Base-by-base conservation (phyloP, 176 grass and related monocot genomes). In the Pharus latifolius region DNA sequence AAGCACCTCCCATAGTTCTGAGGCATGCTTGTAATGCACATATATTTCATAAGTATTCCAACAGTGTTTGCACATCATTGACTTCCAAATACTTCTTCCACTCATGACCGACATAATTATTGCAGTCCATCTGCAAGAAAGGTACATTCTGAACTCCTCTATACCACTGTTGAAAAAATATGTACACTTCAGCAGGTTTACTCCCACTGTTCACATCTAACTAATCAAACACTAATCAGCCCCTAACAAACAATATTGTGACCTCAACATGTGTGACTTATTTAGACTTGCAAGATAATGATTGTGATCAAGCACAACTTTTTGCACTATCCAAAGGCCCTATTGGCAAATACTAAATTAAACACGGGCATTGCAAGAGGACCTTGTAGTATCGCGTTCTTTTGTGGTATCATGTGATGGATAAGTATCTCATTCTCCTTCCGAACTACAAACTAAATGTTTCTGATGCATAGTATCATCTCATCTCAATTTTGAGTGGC, bases 41-140 rank as follows among this genome's bases (percentile, higher is more conserved):
- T n/a, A n/a, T n/a, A n/a, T n/a, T n/a, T n/a, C n/a, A n/a, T n/a
- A 77, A 33, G 29, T 49, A 78, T 2, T 78, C 63, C 8, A 69
- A 14, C 26, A 69, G 5, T 28, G 47, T 49, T 25, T 69, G 41
- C 49, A 52, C 65, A 49, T 78, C 52, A 2, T 60, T 19, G 7
- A n/a, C 5, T 17, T 60, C 31, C 5, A 60, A 12, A 3, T 60
- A 60, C 17, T 60, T 60, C 0, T 20, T 60, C 0, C 33, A 10
- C n/a, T 23, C 18, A 38, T 0, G 0, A 5, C n/a, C 11, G 1
- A 60, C 4, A 4, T 37, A 38, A 12, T 60, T 60, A 4, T 60
- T 60, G 33, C 32, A 60, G 6, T 60, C 57, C 32, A 38, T 38
- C 3, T 35, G n/a, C 2, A 60, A 40, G 18, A 40, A 61, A 5